phyloP scores from a whole-genome alignment of 495 filamentous ascomycete genomes.

The Hyaloscypha hepaticicola region DNA sequence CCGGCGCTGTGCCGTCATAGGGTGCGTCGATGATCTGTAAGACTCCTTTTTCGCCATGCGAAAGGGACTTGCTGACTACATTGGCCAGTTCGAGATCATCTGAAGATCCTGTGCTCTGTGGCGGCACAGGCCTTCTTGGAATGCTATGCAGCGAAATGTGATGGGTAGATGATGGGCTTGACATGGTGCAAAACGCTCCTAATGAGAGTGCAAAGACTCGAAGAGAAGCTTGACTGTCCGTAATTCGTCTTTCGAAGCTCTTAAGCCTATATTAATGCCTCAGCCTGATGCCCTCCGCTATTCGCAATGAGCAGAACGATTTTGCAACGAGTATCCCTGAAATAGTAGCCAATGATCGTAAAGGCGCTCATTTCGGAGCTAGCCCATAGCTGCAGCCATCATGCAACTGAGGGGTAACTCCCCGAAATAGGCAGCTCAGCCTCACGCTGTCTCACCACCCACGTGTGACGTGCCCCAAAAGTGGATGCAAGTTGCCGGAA shows the following conservation, averaged over 20 bases:
- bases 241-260: not conserved
- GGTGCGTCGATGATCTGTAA: constrained; percentile 10
- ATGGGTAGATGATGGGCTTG: constrained; percentile 10
- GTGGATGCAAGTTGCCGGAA: no score
- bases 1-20: constrained; percentile 1
- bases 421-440: not conserved
- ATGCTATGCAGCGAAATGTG: no score
- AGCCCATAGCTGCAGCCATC: not conserved
- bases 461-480: not conserved
- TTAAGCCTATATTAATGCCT: constrained; percentile 3
- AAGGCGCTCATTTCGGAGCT: not conserved
- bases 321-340: not conserved
- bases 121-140: not conserved
- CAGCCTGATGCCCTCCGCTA: constrained; percentile 5
- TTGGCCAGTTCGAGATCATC: constrained; percentile 13
- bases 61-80: constrained; percentile 13
- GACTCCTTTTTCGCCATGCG: constrained; percentile 8
- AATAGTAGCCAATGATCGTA: not conserved
- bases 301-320: constrained; percentile 2
- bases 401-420: not conserved
- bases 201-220: not conserved
- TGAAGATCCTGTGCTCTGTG: not conserved
- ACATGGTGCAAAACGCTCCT: constrained; percentile 8
- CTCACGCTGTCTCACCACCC: not conserved
- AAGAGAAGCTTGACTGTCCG: not conserved